Percentiles rank a stretch among this genome's conserved stretches.
Evolutionary conservation across 352 stramenopile genomes (phyloP).

Genomic region (Phytophthora pisi): DNA sequence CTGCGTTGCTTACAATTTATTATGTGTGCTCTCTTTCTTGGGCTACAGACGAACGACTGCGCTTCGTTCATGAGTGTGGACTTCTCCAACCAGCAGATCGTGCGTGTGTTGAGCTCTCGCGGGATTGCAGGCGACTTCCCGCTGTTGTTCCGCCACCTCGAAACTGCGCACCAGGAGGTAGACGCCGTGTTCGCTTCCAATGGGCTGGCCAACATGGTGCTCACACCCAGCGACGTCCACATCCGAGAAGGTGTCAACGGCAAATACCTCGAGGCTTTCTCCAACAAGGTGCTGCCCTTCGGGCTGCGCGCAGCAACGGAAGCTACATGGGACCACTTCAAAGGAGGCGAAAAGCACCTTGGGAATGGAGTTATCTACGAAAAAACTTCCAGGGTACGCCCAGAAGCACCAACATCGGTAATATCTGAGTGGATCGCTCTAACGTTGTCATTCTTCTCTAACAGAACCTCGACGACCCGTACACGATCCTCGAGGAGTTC

Average conservation of each 20-base stretch:
- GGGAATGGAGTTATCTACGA: conserved; percentile 45
- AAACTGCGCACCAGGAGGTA: conserved; percentile 35
- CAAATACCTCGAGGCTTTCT: conserved; percentile 48
- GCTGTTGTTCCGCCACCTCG: conserved; percentile 36
- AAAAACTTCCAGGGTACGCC: conserved; percentile 36
- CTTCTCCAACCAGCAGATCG: conserved; percentile 28
- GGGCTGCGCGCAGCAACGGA: conserved; percentile 36
- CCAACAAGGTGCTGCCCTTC: conserved; percentile 52
- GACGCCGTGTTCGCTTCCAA: conserved; percentile 42
- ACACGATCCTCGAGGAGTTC: conserved; percentile 62
- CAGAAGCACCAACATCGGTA: not conserved
- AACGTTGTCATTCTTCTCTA: not conserved
- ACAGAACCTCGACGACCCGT: conserved; percentile 33
- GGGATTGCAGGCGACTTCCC: conserved; percentile 35
- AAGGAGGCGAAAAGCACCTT: conserved; percentile 39
- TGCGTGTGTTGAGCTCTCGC: conserved; percentile 21
- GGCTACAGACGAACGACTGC: conserved; percentile 30
- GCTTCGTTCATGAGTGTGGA: conserved; percentile 29
- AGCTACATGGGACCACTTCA: conserved; percentile 52
- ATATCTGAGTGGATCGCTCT: conserved; percentile 1
- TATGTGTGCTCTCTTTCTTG: conserved; percentile 9
- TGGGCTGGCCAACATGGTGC: conserved; percentile 38
- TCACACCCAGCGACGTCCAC: conserved; percentile 37
- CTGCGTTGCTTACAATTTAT: conserved; percentile 3
- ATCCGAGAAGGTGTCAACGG: conserved; percentile 43